phyloP scores from a whole-genome alignment of 2,329 filamentous ascomycete species.

The Sporothrix curviconia region DNA sequence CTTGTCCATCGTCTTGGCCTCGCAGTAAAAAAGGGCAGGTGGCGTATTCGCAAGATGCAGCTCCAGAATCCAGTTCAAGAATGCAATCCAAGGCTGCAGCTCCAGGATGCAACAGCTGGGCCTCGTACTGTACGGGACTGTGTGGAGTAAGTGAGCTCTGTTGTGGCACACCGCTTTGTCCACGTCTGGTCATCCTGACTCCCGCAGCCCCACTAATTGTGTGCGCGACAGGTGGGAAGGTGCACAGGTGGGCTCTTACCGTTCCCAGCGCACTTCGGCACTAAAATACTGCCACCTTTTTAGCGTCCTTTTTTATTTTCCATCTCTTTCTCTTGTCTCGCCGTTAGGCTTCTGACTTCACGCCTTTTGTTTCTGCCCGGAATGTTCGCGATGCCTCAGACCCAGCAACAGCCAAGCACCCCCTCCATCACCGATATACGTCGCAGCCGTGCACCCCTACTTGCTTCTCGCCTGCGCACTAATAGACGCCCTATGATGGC shows the following conservation, averaged over 20 bases:
- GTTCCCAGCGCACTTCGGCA: background rate
- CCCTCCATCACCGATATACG: background rate
- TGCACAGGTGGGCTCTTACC: background rate
- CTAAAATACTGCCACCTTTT: background rate
- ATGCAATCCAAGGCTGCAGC: no score
- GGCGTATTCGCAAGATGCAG: no score
- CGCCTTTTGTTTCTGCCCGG: background rate
- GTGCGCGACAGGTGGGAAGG: background rate
- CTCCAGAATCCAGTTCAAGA: no score
- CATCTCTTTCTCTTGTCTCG: conserved; percentile 2
- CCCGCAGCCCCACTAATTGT: background rate
- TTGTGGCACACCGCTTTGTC: conserved; percentile 4
- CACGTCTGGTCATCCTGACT: background rate
- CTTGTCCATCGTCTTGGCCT: no score
- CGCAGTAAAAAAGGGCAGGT: no score
- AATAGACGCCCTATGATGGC: background rate
- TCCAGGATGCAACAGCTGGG: no score
- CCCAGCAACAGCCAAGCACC: background rate
- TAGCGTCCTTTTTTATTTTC: background rate
- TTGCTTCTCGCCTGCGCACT: background rate
- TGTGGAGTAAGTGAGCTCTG: conserved; percentile 1
- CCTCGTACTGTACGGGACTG: conserved; percentile 2
- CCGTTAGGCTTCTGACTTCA: background rate
- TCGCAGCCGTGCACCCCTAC: background rate
- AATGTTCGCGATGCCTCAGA: conserved; percentile 10